Evolutionary conservation across 768 basidiomycete genomes (phyloP).

Genomic region (Lanmaoa rubissima): DNA sequence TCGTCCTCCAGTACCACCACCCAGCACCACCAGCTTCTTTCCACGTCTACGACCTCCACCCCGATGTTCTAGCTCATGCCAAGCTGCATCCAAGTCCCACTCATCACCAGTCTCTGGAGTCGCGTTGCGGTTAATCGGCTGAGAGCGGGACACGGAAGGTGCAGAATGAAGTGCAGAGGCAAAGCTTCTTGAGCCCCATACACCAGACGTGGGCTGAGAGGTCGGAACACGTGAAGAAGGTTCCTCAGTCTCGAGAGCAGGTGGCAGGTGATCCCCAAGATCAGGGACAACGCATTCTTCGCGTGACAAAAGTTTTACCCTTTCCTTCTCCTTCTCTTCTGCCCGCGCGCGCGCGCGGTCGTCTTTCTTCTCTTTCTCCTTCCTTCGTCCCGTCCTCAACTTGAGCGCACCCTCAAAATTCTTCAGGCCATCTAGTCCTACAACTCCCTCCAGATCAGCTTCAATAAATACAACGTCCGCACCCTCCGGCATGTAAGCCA

Average conservation of each 20-base stretch:
- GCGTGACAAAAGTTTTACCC: conserved; percentile 31
- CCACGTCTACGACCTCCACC: conserved; percentile 54
- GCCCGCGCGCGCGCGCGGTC: conserved; percentile 77
- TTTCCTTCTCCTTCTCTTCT: conserved; percentile 75
- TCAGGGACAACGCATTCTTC: conserved; percentile 11
- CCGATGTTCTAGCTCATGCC: conserved; percentile 77
- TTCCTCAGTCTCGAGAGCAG: conserved; percentile 16
- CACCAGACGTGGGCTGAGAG: conserved; percentile 42
- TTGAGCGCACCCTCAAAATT: conserved; percentile 83
- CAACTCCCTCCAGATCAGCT: conserved; percentile 75
- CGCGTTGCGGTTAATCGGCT: conserved; percentile 26
- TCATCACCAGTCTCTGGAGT: conserved; percentile 48
- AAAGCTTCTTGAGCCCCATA: conserved; percentile 80
- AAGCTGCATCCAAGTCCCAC: conserved; percentile 76
- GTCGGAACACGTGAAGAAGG: conserved; percentile 2
- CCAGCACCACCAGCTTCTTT: conserved; percentile 68
- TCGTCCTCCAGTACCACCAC: conserved; percentile 59
- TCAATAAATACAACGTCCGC: conserved; percentile 95
- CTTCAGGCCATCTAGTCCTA: conserved; percentile 72
- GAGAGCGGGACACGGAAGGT: conserved; percentile 46
- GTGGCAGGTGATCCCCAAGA: conserved; percentile 5
- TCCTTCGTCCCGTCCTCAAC: conserved; percentile 67
- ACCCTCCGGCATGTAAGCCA: conserved; percentile 86
- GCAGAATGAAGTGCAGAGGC: conserved; percentile 70
- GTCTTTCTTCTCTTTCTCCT: conserved; percentile 83